Percentiles rank a stretch among this genome's conserved stretches.
These are phyloP conservation scores for Fusarium fracticaudum DNA, from an alignment of 2,329 filamentous ascomycete genomes.

Conservation along the genomic window DNA sequence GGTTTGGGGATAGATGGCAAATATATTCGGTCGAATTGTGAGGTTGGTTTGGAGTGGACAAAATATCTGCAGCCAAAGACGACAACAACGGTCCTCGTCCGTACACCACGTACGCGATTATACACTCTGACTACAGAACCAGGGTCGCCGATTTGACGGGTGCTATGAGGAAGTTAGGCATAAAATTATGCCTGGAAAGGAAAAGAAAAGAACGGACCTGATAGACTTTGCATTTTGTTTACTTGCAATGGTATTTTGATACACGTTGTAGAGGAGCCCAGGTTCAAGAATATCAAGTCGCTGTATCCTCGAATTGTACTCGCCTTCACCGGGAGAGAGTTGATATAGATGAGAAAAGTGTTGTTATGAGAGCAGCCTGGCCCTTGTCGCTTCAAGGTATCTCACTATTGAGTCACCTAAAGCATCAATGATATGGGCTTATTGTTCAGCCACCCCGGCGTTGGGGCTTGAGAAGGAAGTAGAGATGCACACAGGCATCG, in stretches of 20 bases:
- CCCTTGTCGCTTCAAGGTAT: slow-evolving; percentile 36
- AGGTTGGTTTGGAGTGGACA: neutral
- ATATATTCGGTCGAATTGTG: neutral
- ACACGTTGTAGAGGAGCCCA: neutral
- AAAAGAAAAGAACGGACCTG: slow-evolving; percentile 7
- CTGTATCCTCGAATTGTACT: neutral
- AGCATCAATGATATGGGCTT: slow-evolving; percentile 43
- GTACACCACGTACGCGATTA: neutral
- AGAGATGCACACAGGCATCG: slow-evolving; percentile 36
- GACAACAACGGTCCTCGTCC: neutral
- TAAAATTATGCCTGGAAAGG: neutral
- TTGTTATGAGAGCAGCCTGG: slow-evolving; percentile 20
- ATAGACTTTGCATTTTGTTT: slow-evolving; percentile 33
- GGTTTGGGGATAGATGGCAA: neutral
- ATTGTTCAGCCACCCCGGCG: slow-evolving; percentile 59
- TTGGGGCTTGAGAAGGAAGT: slow-evolving; percentile 59
- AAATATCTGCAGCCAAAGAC: slow-evolving; percentile 2
- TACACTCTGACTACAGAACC: slow-evolving; percentile 10
- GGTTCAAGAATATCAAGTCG: neutral
- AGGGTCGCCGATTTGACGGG: slow-evolving; percentile 4
- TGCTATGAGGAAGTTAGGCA: slow-evolving; percentile 7
- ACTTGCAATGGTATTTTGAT: neutral
- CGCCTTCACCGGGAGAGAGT: neutral
- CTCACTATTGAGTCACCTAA: slow-evolving; percentile 34
- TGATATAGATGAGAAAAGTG: neutral